Evolutionary conservation across 495 filamentous ascomycete species (phyloP), one percentile per base, ranked within the genome.

Genomic region (Lasiosphaeria hispida): DNA sequence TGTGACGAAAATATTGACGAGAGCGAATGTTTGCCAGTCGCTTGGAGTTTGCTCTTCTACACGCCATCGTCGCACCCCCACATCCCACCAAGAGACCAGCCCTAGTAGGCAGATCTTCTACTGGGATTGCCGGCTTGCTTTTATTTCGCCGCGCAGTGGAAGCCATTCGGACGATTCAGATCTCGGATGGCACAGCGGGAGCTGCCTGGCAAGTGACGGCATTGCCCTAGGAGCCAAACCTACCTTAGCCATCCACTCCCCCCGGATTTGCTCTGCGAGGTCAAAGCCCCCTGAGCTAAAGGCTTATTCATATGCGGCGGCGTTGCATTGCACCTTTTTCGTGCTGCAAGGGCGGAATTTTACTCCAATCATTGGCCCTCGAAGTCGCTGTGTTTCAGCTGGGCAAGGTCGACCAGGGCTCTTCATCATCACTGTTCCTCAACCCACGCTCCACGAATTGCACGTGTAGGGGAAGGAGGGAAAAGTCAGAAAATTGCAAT

Each of bases 271-370:
- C n/a, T 10, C 3, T 14, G 43, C 43, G 18, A 10, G 42, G 53
- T 48, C 19, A n/a, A 43, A 50, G 37, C 55, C 44, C 44, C 55
- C 55, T 50, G 55, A 43, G 33, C 45, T 35, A 57, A 33, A 57
- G 42, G 53, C 53, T 57, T 57, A 39, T 44, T 44, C 39, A 48
- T 33, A 41, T 55, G 45, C 40, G 38, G 58, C 64, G 63, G 61
- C 58, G 61, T 69, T 57, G 59, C 49, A 67, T 62, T 60, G 47
- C 39, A 23, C 53, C 51, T 48, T 57, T 61, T 64, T 66, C 36
- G 56, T 41, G n/a, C 66, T 66, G 59, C 64, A 63, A 65, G 60
- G 64, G 60, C 39, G 44, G 48, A 42, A 50, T 30, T 40, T 47
- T 14, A 48, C 57, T 18, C 67, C 64, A 67, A 69, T 67, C 64